phyloP scores from a whole-genome alignment of 257 asterid genomes.

The Solanum sitiens region DNA sequence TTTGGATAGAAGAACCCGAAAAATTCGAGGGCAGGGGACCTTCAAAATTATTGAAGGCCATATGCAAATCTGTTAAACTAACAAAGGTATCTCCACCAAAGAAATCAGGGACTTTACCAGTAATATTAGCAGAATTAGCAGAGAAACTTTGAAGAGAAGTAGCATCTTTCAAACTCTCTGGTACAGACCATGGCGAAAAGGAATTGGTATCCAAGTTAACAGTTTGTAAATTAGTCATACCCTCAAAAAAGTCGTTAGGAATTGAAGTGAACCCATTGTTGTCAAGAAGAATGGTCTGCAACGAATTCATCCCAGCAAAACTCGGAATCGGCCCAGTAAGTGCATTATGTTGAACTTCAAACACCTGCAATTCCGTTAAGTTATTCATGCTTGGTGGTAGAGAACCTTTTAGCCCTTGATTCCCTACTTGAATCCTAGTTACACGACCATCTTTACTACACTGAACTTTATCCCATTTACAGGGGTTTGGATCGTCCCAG shows the following conservation, averaged over 20 bases:
- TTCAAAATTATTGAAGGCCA: conserved; percentile 45
- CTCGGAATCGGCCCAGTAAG: conserved; percentile 64
- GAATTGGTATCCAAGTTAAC: conserved; percentile 54
- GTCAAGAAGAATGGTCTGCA: conserved; percentile 28
- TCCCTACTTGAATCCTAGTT: conserved; percentile 63
- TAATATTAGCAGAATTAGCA: conserved; percentile 38
- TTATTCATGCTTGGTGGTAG: conserved; percentile 40
- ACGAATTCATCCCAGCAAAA: conserved; percentile 41
- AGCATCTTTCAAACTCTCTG: conserved; percentile 33
- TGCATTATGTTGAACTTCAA: conserved; percentile 45
- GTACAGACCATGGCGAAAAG: conserved; percentile 48
- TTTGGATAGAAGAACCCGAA: conserved; percentile 3
- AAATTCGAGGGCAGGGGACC: conserved; percentile 59
- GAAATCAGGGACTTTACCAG: conserved; percentile 53
- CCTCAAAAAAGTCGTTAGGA: conserved; percentile 69
- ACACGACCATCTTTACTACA: conserved; percentile 8
- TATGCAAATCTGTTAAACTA: conserved; percentile 24
- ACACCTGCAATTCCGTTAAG: conserved; percentile 30
- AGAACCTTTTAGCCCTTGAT: conserved; percentile 36
- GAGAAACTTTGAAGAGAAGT: conserved; percentile 36
- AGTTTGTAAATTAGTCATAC: conserved; percentile 40
- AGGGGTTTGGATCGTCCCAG: conserved; percentile 19
- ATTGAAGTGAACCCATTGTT: conserved; percentile 50
- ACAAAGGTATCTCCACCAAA: conserved; percentile 26
- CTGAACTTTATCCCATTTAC: conserved; percentile 6